Conservation (phyloP, 345 rosid species). For the Lumnitzera littorea region DNA sequence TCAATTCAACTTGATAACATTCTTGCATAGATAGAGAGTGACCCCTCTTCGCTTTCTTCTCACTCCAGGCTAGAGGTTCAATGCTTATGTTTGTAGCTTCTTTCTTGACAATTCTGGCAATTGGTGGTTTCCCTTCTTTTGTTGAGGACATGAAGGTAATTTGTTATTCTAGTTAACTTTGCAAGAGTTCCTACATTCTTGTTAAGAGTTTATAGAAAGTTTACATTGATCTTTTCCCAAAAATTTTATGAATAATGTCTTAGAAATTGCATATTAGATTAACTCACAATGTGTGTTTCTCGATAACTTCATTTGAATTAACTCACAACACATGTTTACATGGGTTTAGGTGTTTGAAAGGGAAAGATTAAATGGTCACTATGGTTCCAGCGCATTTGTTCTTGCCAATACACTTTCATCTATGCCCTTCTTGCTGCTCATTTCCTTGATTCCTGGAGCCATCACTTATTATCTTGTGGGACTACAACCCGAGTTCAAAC, state of each 20-base stretch:
- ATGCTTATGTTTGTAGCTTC: constrained; percentile 36
- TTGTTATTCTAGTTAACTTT: background rate
- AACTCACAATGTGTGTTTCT: background rate
- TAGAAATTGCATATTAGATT: too few relatives aligned
- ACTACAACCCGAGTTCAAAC: constrained; percentile 25
- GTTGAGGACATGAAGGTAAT: constrained; percentile 55
- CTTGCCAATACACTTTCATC: constrained; percentile 39
- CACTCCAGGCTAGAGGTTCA: constrained; percentile 37
- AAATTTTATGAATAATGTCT: too few relatives aligned
- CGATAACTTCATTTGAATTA: background rate
- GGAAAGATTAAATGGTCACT: constrained; percentile 59
- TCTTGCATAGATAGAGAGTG: background rate
- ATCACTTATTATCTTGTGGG: constrained; percentile 25
- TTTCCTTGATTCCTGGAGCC: constrained; percentile 40
- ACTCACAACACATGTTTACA: background rate
- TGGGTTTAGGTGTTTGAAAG: constrained; percentile 30
- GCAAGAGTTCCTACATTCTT: background rate
- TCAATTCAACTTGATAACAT: background rate
- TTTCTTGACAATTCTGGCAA: constrained; percentile 43
- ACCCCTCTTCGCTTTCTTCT: background rate
- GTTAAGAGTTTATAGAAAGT: background rate
- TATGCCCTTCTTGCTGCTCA: constrained; percentile 25
- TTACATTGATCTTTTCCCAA: too few relatives aligned
- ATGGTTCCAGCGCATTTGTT: constrained; percentile 27
- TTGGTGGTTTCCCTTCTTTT: constrained; percentile 55